Percentiles rank a stretch among this genome's conserved stretches.
Evolutionary conservation across 2,329 filamentous ascomycete genomes (phyloP).

Genomic region (Aspergillus terreus): DNA sequence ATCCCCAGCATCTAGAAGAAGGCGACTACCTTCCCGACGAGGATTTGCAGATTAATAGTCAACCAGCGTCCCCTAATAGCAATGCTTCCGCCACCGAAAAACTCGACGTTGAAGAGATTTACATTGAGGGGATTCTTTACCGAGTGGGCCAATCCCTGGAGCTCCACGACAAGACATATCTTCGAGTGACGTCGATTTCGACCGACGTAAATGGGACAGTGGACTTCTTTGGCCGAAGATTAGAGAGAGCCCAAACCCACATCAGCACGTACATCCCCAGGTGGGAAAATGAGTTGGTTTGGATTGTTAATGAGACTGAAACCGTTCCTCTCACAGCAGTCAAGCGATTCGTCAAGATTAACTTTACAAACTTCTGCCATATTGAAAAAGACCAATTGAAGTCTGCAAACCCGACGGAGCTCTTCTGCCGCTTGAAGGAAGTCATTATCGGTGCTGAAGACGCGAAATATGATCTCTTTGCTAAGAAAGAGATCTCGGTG

Average conservation of each 20-base stretch:
- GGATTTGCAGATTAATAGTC: background rate
- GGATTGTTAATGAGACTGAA: slow-evolving; percentile 36
- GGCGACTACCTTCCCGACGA: background rate
- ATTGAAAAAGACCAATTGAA: slow-evolving; percentile 25
- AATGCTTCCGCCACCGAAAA: background rate
- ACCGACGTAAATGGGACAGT: slow-evolving; percentile 11
- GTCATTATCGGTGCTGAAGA: slow-evolving; percentile 18
- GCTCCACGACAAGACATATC: slow-evolving; percentile 36
- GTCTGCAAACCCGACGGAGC: slow-evolving; percentile 20
- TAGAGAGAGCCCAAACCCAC: slow-evolving; percentile 30
- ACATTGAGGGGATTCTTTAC: slow-evolving; percentile 20
- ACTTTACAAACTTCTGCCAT: slow-evolving; percentile 52
- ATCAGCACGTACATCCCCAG: slow-evolving; percentile 31
- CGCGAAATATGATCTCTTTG: background rate
- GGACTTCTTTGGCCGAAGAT: slow-evolving; percentile 37
- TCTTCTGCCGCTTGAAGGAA: slow-evolving; percentile 34
- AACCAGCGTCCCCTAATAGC: too few relatives aligned
- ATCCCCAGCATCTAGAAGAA: background rate
- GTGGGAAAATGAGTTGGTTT: slow-evolving; percentile 44
- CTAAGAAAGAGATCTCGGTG: slow-evolving; percentile 12
- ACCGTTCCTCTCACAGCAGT: slow-evolving; percentile 44
- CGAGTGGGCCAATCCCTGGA: slow-evolving; percentile 32
- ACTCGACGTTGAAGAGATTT: slow-evolving; percentile 12
- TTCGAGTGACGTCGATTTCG: slow-evolving; percentile 38
- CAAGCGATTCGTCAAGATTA: slow-evolving; percentile 40